Percentiles rank a stretch among this genome's conserved stretches.
phyloP scores from a whole-genome alignment of 768 basidiomycete species.

The Dacryopinax primogenitus region DNA sequence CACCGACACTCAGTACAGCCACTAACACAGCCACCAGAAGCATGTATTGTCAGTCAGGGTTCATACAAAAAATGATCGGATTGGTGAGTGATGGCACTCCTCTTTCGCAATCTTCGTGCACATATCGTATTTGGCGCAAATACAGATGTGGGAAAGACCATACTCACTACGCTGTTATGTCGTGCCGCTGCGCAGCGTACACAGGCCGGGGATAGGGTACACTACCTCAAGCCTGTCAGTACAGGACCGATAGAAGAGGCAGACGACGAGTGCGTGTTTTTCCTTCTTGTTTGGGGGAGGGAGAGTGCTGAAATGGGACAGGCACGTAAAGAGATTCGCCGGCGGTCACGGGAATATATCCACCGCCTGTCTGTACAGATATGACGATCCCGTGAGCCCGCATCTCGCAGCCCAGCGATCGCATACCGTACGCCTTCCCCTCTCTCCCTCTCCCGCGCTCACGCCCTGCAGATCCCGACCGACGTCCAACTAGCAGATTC shows the following conservation, averaged over 20 bases:
- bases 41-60: background rate
- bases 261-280: constrained; percentile 59
- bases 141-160: constrained; percentile 91
- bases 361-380: constrained; percentile 66
- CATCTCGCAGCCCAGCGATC: constrained; percentile 59
- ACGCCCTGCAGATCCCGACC: background rate
- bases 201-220: constrained; percentile 21
- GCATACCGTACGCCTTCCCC: background rate
- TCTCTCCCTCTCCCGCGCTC: background rate
- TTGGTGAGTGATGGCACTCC: constrained; percentile 47
- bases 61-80: background rate
- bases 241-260: constrained; percentile 71
- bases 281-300: background rate
- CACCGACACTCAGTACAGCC: too few species aligned
- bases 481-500: constrained; percentile 55
- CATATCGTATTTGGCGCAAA: constrained; percentile 93
- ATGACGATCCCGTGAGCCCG: constrained; percentile 82
- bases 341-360: constrained; percentile 30
- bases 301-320: constrained; percentile 25
- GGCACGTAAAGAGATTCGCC: constrained; percentile 47
- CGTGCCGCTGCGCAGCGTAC: constrained; percentile 49
- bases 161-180: constrained; percentile 73
- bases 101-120: constrained; percentile 72
- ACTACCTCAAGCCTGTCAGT: constrained; percentile 69
- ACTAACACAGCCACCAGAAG: too few species aligned